Base-by-base conservation (phyloP, 2,329 filamentous ascomycete species). In the Sclerotinia sclerotiorum region DNA sequence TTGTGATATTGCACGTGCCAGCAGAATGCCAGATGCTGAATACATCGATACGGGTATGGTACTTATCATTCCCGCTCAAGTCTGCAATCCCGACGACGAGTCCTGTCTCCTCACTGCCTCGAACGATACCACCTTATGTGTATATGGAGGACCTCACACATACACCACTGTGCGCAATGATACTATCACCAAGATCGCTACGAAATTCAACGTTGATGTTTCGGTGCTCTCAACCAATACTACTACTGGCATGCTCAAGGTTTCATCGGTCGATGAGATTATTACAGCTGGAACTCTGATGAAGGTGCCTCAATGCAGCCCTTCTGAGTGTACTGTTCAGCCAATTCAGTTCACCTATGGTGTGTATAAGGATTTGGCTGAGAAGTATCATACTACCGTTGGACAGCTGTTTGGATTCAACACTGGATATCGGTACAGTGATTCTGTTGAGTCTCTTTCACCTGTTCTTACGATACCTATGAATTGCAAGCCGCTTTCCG, bases 21-120 rank as follows among this genome's bases (percentile, higher is more conserved):
- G 54, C 54, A 56, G 54, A 56, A 56, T 56, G 54, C 54, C 54
- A 7, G 54, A 56, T 56, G 54, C 54, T 56, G 54, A 56, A 39
- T 56, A 56, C 29, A 39, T 56, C 11, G 54, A 56, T n/a, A 39
- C 54, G 0, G 54, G 54, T 13, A 35, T 56, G 29, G 54, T 56
- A 19, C 35, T 56, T 21, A n/a, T 56, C 19, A 56, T 56, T 56
- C 54, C 54, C 29, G 54, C 54, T 11, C 29, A 56, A 56, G 54
- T 39, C 13, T 56, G 29, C 21, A 35, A 39, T 35, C 54, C 54
- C 11, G 54, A 56, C 21, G 39, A 56, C 10, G 54, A 56, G 21
- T 56, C 54, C 19, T 56, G 29, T 56, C 54, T 56, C 13, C 54
- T 56, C 21, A 24, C 54, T 56, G 54, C 54, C 10, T 39, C 54